Base-by-base conservation (phyloP, 352 stramenopile species). In the Elongisporangium anandrum region DNA sequence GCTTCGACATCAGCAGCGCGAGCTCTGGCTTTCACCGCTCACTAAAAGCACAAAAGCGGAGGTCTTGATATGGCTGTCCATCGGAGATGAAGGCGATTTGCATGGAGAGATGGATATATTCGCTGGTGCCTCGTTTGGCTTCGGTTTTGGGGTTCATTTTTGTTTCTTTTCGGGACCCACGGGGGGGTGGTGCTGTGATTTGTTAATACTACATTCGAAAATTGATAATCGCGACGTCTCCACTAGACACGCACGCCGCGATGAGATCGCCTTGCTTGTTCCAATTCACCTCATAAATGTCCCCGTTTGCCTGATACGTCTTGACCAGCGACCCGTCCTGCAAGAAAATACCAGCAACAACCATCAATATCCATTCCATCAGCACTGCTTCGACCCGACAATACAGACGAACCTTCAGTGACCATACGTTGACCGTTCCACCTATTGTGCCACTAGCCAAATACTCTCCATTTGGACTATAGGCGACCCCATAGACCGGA, bases 221-320 rank as follows among this genome's bases (percentile, higher is more conserved):
- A 76, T 88, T 88, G 73, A 96, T 92, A 64, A 96, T 83, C 70
- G 84, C 80, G 61, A 96, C 79, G 70, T 94, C 83, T 65, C 85
- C 85, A 57, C 82, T 94, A 50, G 87, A 94, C 52, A 90, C 85
- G 68, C 87, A 94, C 49, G 87, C 87, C 50, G 87, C 85, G 71
- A 97, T 87, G 68, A 92, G 73, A 68, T 83, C 81, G 56, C 89
- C 87, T 63, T 90, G 67, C 64, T 85, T 81, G 79, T 98, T 99
- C 97, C 97, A 99, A 70, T 97, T 97, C 64, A 99, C 95, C 79
- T 99, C 97, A 84, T 99, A 99, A 78, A 99, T 99, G 82, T 99
- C 97, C 52, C 92, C 92, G 74, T 89, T 86, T 52, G 86, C 89
- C 77, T 96, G 78, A 70, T 93, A 96, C 72, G 81, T 90, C 74